These are phyloP conservation scores for Westerdykella ornata DNA, from an alignment of 2,329 filamentous ascomycete genomes.

Conservation along the genomic window DNA sequence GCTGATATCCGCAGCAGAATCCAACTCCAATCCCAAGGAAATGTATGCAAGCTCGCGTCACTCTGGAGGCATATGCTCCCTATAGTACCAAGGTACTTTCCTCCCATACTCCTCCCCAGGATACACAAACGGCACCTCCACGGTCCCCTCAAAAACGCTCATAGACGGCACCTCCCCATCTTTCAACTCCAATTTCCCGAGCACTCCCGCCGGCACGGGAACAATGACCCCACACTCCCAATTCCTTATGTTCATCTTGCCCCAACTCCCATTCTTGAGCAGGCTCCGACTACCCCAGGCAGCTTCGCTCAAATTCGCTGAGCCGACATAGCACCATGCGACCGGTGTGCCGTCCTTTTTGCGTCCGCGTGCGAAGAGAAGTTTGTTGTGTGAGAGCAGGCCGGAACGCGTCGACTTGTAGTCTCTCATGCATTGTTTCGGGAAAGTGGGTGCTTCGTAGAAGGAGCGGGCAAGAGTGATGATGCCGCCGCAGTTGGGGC, in stretches of 20 bases:
- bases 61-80: conserved; percentile 2
- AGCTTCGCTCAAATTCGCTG: conserved; percentile 85
- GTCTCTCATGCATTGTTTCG: conserved; percentile 64
- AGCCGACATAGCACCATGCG: conserved; percentile 81
- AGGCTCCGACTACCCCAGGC: conserved; percentile 81
- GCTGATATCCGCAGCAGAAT: too few species aligned
- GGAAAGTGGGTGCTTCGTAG: conserved; percentile 66
- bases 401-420: conserved; percentile 64
- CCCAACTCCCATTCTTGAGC: conserved; percentile 58
- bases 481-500: conserved; percentile 60
- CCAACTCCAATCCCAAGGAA: too few species aligned
- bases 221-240: conserved; percentile 93
- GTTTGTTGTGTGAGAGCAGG: conserved; percentile 83
- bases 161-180: conserved; percentile 28
- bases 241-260: conserved; percentile 78
- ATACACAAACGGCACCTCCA: conserved; percentile 59
- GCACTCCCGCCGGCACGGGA: conserved; percentile 42
- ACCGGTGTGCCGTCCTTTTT: conserved; percentile 29
- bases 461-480: conserved; percentile 70
- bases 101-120: conserved; percentile 50
- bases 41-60: too few species aligned
- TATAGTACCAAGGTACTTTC: conserved; percentile 43
- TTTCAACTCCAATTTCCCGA: conserved; percentile 7
- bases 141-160: conserved; percentile 47
- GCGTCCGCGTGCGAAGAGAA: conserved; percentile 39